phyloP scores from a whole-genome alignment of 1,139 yeast genomes.

The Geotrichum restrictum region DNA sequence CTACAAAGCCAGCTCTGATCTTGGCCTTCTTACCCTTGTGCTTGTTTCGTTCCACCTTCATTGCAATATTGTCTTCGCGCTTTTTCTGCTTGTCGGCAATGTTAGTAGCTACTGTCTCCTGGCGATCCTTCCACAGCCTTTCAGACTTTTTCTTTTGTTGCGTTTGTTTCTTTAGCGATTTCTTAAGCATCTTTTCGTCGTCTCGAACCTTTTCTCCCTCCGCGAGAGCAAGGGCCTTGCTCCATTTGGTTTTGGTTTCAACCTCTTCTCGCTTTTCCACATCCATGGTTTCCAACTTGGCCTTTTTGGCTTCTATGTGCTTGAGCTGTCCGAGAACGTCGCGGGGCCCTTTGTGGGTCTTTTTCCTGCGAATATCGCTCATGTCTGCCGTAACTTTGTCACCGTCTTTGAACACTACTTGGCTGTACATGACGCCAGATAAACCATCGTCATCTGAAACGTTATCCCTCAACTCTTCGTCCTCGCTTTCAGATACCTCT shows the following conservation, averaged over 20 bases:
- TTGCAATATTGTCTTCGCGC: slow-evolving; percentile 75
- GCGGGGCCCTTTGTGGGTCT: slow-evolving; percentile 75
- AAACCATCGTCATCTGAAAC: slow-evolving; percentile 37
- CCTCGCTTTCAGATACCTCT: neutral
- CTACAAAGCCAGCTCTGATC: slow-evolving; percentile 46
- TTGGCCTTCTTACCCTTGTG: slow-evolving; percentile 43
- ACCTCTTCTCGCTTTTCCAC: slow-evolving; percentile 59
- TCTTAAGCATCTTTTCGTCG: slow-evolving; percentile 80
- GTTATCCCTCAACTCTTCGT: slow-evolving; percentile 26
- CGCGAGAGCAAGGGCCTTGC: slow-evolving; percentile 73
- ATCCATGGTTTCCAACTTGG: slow-evolving; percentile 56
- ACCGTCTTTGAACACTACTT: slow-evolving; percentile 80
- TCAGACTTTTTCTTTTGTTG: slow-evolving; percentile 76
- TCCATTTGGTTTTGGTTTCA: slow-evolving; percentile 80
- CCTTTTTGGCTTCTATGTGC: slow-evolving; percentile 69
- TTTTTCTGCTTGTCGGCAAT: slow-evolving; percentile 73
- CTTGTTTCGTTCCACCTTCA: slow-evolving; percentile 72
- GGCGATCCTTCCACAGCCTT: slow-evolving; percentile 78
- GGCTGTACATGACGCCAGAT: slow-evolving; percentile 58
- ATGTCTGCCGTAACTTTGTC: slow-evolving; percentile 75
- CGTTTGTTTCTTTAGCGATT: slow-evolving; percentile 80
- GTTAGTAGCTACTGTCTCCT: slow-evolving; percentile 66
- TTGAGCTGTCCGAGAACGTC: slow-evolving; percentile 81
- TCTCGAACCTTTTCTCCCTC: slow-evolving; percentile 86
- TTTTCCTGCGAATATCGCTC: slow-evolving; percentile 54